A percentile compares a stretch with the other conserved stretches of the same genome.
These are phyloP conservation scores for Clarireedia homoeocarpa DNA, from an alignment of 2,329 filamentous ascomycete species.

Conservation along the genomic window DNA sequence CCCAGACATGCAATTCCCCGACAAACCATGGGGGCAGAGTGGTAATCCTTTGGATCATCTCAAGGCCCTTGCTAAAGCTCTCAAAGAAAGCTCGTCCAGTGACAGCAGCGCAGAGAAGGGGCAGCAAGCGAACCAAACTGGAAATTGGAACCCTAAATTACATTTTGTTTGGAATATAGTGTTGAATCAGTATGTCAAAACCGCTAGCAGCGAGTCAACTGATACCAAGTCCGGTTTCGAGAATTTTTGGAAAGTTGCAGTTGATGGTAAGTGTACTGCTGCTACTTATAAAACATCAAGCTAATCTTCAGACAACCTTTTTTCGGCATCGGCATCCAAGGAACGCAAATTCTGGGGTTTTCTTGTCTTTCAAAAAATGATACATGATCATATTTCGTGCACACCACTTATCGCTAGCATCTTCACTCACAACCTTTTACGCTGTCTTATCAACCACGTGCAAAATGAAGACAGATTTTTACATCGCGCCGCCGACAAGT, in stretches of 20 bases:
- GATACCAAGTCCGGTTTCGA: slow-evolving; percentile 43
- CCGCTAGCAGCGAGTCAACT: slow-evolving; percentile 25
- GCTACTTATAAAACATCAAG: not conserved
- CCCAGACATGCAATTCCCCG: slow-evolving; percentile 54
- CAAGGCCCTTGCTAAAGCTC: slow-evolving; percentile 60
- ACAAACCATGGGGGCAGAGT: slow-evolving; percentile 60
- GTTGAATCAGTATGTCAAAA: slow-evolving; percentile 44
- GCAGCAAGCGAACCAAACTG: slow-evolving; percentile 41
- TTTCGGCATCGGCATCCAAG: slow-evolving; percentile 72
- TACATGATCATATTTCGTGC: slow-evolving; percentile 46
- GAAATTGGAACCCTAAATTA: slow-evolving; percentile 70
- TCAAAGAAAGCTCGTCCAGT: slow-evolving; percentile 65
- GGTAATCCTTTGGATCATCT: slow-evolving; percentile 69
- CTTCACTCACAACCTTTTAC: slow-evolving; percentile 78
- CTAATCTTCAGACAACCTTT: slow-evolving; percentile 60
- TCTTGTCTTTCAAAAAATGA: slow-evolving; percentile 71
- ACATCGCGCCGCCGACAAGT: slow-evolving; percentile 69
- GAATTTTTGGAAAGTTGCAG: slow-evolving; percentile 77
- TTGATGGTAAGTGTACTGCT: slow-evolving; percentile 62
- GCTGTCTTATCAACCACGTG: slow-evolving; percentile 75
- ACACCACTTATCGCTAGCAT: slow-evolving; percentile 46
- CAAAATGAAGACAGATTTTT: slow-evolving; percentile 70
- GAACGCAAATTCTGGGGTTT: slow-evolving; percentile 91
- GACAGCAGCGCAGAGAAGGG: slow-evolving; percentile 39
- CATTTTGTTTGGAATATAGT: slow-evolving; percentile 86